Evolutionary conservation across 2,329 filamentous ascomycete species (phyloP).

Genomic region (Apiospora saccharicola): DNA sequence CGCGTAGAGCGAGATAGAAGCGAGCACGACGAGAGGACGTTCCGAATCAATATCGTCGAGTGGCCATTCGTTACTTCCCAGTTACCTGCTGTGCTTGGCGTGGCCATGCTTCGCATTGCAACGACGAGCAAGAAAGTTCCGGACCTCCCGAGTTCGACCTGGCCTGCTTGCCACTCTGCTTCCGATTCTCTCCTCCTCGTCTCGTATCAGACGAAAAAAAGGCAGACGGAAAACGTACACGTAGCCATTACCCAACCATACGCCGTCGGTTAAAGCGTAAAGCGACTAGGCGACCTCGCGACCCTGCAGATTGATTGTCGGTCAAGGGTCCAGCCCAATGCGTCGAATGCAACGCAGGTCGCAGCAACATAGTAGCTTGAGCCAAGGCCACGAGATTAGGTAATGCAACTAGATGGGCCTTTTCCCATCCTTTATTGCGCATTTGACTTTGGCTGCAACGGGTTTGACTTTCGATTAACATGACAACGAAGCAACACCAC

Average conservation of each 20-base stretch:
- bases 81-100: neutral
- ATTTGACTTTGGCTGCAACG: neutral
- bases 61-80: neutral
- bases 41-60: too few relatives aligned
- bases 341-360: slow-evolving; percentile 3
- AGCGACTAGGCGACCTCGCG: neutral
- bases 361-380: neutral
- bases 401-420: neutral
- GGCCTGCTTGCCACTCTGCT: neutral
- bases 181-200: neutral
- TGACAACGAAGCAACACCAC: neutral
- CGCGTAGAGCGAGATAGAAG: slow-evolving; percentile 12
- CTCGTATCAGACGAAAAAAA: neutral
- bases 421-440: neutral
- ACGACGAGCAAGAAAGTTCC: neutral
- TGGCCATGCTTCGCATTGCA: too few relatives aligned
- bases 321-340: slow-evolving; percentile 11
- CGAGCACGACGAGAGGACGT: neutral
- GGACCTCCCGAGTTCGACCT: neutral
- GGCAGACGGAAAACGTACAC: neutral
- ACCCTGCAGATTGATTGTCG: slow-evolving; percentile 17
- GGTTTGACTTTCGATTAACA: neutral
- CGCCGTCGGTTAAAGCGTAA: slow-evolving; percentile 8
- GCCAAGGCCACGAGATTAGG: neutral
- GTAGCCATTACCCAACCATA: neutral